Percentiles rank a stretch among this genome's conserved stretches.
These are phyloP conservation scores for Zygnema cylindricum DNA, from an alignment of 139 green algal genomes.

Conservation along the genomic window DNA sequence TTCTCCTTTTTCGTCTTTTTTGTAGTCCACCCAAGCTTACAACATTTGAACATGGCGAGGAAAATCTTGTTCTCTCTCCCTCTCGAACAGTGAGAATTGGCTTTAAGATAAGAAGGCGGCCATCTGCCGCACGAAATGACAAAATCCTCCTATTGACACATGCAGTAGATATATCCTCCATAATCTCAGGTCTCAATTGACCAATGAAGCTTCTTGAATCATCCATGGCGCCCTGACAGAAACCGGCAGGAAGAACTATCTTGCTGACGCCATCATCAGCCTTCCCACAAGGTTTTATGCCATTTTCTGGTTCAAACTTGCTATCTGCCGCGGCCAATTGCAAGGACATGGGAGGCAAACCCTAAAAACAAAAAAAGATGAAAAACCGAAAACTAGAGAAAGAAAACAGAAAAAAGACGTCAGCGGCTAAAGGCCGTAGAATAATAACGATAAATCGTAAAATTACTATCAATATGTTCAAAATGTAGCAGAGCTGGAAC, in stretches of 20 bases:
- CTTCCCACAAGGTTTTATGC: no score
- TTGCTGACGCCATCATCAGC: neutral
- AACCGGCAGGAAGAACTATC: neutral
- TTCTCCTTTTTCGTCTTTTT: no score
- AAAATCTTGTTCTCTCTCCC: neutral
- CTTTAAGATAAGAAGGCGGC: neutral
- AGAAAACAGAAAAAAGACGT: no score
- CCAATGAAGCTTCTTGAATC: no score
- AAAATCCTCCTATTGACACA: neutral
- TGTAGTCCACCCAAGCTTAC: no score
- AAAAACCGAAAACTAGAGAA: neutral
- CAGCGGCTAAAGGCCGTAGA: no score
- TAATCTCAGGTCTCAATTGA: neutral
- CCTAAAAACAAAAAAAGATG: neutral
- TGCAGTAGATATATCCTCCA: neutral
- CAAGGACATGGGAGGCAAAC: neutral
- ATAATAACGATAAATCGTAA: no score
- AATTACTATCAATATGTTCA: no score
- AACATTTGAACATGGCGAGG: no score
- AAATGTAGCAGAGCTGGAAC: no score
- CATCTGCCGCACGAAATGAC: neutral
- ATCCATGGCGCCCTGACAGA: neutral
- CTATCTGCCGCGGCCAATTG: neutral
- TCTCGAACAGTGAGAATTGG: neutral
- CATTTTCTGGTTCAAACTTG: neutral